These are phyloP conservation scores for Xylaria sp. DNA, from an alignment of 2,329 filamentous ascomycete species.

Conservation along the genomic window DNA sequence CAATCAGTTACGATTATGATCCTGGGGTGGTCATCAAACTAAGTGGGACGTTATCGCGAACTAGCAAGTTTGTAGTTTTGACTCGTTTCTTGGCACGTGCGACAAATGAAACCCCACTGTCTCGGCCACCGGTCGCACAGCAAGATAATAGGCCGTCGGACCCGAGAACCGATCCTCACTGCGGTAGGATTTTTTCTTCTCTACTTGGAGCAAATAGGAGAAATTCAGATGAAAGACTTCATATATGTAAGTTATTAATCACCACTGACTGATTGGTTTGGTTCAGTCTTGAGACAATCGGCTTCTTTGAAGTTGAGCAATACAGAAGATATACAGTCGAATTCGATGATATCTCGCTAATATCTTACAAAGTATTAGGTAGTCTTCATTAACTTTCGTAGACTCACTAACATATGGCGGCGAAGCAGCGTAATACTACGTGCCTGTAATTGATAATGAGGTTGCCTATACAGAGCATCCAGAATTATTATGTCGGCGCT, in stretches of 20 bases:
- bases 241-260: constrained; percentile 2
- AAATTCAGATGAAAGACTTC: not conserved
- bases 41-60: not conserved
- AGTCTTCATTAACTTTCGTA: too few species aligned
- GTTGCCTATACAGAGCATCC: not conserved
- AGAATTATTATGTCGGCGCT: not conserved
- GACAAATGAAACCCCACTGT: not conserved
- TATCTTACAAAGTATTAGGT: not conserved
- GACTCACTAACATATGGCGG: too few species aligned
- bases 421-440: too few species aligned
- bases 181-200: too few species aligned
- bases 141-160: constrained; percentile 2
- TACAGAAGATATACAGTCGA: not conserved
- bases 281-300: not conserved
- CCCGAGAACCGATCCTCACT: constrained; percentile 5
- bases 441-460: too few species aligned
- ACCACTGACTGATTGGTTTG: not conserved
- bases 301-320: not conserved
- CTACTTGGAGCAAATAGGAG: not conserved
- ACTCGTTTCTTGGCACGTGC: not conserved
- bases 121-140: not conserved
- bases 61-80: not conserved
- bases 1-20: not conserved
- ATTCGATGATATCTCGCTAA: not conserved
- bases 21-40: constrained; percentile 3